Base-by-base conservation (phyloP, 352 stramenopile genomes). In the Phytophthora agathidicida region DNA sequence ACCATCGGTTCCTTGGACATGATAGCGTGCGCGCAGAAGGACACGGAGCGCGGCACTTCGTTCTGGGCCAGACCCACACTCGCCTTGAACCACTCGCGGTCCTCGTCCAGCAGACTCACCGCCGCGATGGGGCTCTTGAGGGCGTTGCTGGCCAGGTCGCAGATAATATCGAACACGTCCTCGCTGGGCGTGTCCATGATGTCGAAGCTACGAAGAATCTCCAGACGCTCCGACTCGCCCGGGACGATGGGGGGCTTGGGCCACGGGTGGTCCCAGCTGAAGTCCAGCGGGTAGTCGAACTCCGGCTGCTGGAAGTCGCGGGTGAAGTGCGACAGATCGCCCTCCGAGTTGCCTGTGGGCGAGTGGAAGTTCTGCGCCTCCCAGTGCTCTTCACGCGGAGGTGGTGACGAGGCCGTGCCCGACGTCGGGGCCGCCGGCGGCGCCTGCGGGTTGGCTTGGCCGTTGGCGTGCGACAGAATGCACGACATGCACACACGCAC, bases 1-100 rank as follows among this genome's bases (percentile, higher is more conserved):
- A 95, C 86, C 86, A 95, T 94, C 8, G 86, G 84, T 62, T 95
- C 85, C 62, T 95, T 94, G 6, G 82, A 93, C 80, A 95, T 93
- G 61, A 95, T 88, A 41, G 86, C 83, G 58, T 95, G 86, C 16
- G 86, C 86, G 42, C 86, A 93, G 62, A 95, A 95, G 23, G 80
- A 91, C 50, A 95, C 86, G 5, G 85, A 93, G 32, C 86, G 83
- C n/a, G 86, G 86, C 44, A 95, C 85, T 47, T 95, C 86, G 35
- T 91, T 92, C 64, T 95, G 86, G 22, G 86, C 86, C 1, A 95
- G 61, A 4, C 86, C 86, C 33, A 94, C 85, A 44, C 81, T 93
- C 14, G 86, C 84, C 60, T 94, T 95, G 63, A 95, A 94, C 86
- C 84, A 94, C 68, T 94, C 84, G 35, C 85, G 84, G 53, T 95